Percentiles rank a stretch among this genome's conserved stretches.
Evolutionary conservation across 345 rosid species (phyloP).

Genomic region (Citrus glauca): DNA sequence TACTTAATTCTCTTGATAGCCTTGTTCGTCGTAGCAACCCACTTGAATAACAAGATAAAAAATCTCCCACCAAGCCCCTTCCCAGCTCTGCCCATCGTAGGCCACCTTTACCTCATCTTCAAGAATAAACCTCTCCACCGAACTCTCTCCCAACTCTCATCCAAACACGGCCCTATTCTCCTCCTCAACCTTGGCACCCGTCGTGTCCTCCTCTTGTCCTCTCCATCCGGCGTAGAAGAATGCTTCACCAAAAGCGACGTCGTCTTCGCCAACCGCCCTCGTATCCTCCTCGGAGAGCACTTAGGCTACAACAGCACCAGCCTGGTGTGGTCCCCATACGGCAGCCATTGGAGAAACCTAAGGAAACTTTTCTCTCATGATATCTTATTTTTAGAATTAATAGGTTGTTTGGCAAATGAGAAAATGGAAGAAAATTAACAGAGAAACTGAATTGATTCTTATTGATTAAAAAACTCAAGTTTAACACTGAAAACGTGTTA

Average conservation of each 20-base stretch:
- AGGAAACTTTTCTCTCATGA: conserved; percentile 19
- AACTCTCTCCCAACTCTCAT: conserved; percentile 22
- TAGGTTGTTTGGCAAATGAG: no score
- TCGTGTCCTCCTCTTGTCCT: conserved; percentile 25
- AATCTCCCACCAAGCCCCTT: conserved; percentile 26
- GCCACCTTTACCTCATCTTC: conserved; percentile 31
- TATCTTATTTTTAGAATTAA: no score
- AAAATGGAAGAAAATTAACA: no score
- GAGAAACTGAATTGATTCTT: no score
- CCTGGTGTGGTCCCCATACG: conserved; percentile 27
- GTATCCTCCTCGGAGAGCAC: conserved; percentile 20
- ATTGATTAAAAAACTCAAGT: no score
- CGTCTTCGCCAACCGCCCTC: conserved; percentile 30
- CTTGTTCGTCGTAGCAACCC: conserved; percentile 10
- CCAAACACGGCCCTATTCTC: conserved; percentile 16
- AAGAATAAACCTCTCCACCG: conserved; percentile 26
- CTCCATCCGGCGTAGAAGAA: conserved; percentile 22
- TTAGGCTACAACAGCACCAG: conserved; percentile 18
- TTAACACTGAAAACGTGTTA: no score
- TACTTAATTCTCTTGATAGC: neutral
- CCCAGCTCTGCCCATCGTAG: conserved; percentile 26
- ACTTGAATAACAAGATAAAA: neutral
- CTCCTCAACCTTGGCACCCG: conserved; percentile 25
- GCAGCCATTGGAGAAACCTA: conserved; percentile 31
- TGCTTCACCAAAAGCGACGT: conserved; percentile 32